Conservation (phyloP, 345 rosid genomes). For the Eutrema heterophyllum region DNA sequence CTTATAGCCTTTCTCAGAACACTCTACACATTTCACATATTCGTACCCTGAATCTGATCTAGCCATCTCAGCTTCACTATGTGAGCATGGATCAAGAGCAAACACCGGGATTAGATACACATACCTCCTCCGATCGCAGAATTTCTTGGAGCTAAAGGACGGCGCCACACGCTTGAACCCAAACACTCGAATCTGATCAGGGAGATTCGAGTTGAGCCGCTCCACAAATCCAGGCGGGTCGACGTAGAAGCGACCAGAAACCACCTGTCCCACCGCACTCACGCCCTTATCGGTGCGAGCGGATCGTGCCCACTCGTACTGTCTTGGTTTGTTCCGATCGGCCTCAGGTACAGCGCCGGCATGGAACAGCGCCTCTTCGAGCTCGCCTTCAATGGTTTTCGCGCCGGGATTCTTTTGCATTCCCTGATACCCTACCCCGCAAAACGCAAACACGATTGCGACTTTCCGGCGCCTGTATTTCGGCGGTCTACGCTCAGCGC, state of each 20-base stretch:
- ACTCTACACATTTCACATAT: conserved; percentile 72
- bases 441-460: conserved; percentile 86
- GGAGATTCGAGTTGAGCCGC: conserved; percentile 57
- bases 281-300: conserved; percentile 97
- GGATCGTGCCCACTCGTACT: conserved; percentile 86
- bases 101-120: conserved; percentile 85
- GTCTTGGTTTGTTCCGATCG: conserved; percentile 63
- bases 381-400: conserved; percentile 92
- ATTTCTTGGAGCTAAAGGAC: conserved; percentile 77
- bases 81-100: conserved; percentile 70
- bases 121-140: conserved; percentile 91
- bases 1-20: conserved; percentile 83
- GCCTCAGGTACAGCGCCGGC: conserved; percentile 81
- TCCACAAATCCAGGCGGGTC: conserved; percentile 93
- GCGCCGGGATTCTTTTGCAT: conserved; percentile 99
- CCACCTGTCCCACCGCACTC: conserved; percentile 96
- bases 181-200: conserved; percentile 64
- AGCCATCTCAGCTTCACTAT: conserved; percentile 75
- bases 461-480: conserved; percentile 83
- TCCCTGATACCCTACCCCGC: conserved; percentile 98
- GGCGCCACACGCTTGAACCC: conserved; percentile 77
- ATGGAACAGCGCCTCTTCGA: conserved; percentile 85
- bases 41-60: conserved; percentile 66
- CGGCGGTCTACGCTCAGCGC: conserved; percentile 31
- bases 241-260: conserved; percentile 77